These are phyloP conservation scores for Mycena rosella DNA, from an alignment of 768 basidiomycete genomes.

Conservation along the genomic window DNA sequence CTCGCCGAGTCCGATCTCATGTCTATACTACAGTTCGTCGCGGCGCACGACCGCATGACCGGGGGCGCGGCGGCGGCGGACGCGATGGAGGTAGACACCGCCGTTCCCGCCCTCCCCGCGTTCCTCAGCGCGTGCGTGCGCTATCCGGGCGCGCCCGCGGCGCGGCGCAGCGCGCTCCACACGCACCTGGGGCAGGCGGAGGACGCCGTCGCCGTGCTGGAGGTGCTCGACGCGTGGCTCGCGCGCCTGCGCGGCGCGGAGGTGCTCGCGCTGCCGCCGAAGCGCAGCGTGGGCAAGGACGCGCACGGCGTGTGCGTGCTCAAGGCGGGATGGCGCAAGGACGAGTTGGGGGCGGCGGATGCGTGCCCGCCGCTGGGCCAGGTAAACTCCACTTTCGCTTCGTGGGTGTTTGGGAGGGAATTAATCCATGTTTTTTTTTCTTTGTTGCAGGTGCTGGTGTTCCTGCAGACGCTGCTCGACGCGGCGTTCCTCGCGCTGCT, in stretches of 20 bases:
- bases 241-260: constrained; percentile 51
- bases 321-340: constrained; percentile 41
- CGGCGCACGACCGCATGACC: constrained; percentile 51
- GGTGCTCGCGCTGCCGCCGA: constrained; percentile 52
- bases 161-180: constrained; percentile 66
- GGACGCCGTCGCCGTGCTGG: constrained; percentile 61
- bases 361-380: constrained; percentile 59
- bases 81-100: constrained; percentile 55
- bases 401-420: not conserved
- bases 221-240: constrained; percentile 65
- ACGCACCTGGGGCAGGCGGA: constrained; percentile 61
- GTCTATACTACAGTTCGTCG: constrained; percentile 60
- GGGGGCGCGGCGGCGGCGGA: constrained; percentile 50
- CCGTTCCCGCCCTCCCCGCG: constrained; percentile 47
- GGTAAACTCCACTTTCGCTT: constrained; percentile 46
- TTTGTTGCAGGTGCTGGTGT: constrained; percentile 63
- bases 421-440: too few species aligned
- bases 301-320: constrained; percentile 54
- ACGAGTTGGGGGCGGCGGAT: constrained; percentile 36
- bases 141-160: constrained; percentile 54
- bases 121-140: constrained; percentile 53
- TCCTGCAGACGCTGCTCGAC: constrained; percentile 78
- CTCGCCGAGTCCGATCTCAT: constrained; percentile 76
- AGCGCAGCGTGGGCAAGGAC: constrained; percentile 55
- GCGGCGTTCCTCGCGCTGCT: constrained; percentile 78